A percentile compares a stretch with the other conserved stretches of the same genome.
phyloP scores from a whole-genome alignment of 2,329 filamentous ascomycete genomes.

The Cercospora janseana region DNA sequence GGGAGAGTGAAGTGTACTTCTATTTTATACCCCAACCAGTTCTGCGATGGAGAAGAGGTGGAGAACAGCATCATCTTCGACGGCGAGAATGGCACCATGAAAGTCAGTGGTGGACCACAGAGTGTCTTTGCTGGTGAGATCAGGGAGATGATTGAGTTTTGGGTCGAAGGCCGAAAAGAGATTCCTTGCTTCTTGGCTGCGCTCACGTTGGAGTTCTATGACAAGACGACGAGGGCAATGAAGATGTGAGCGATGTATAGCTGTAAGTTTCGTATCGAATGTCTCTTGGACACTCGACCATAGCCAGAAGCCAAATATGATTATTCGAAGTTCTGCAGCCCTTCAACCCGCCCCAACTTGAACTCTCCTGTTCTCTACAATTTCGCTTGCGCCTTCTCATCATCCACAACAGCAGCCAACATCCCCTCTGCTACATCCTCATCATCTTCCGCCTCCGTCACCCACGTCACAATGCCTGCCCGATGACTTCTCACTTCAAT shows the following conservation, averaged over 20 bases:
- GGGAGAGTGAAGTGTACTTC: slow-evolving; percentile 90
- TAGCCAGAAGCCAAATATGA: no score
- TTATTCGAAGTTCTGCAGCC: not conserved
- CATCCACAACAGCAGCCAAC: slow-evolving; percentile 51
- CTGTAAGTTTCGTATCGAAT: not conserved
- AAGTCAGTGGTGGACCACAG: slow-evolving; percentile 85
- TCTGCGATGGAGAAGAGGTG: slow-evolving; percentile 48
- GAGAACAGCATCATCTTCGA: slow-evolving; percentile 74
- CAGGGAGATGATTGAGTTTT: slow-evolving; percentile 83
- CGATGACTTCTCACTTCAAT: slow-evolving; percentile 57
- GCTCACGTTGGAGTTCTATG: slow-evolving; percentile 89
- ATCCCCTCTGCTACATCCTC: slow-evolving; percentile 58
- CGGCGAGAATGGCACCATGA: slow-evolving; percentile 94
- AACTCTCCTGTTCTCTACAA: slow-evolving; percentile 15
- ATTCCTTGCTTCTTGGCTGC: slow-evolving; percentile 92
- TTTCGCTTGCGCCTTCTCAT: slow-evolving; percentile 32
- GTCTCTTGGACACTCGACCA: not conserved
- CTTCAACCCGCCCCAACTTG: not conserved
- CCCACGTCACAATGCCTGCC: slow-evolving; percentile 52
- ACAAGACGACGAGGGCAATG: slow-evolving; percentile 52
- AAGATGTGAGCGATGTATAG: slow-evolving; percentile 22
- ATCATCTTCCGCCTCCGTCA: slow-evolving; percentile 54
- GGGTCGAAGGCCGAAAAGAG: slow-evolving; percentile 90
- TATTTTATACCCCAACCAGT: slow-evolving; percentile 66
- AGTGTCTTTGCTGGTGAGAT: slow-evolving; percentile 86